Evolutionary conservation across 1,284 basidiomycete genomes (phyloP), one percentile per base, ranked within the genome.

Genomic region (Cutaneotrichosporon daszewskae): DNA sequence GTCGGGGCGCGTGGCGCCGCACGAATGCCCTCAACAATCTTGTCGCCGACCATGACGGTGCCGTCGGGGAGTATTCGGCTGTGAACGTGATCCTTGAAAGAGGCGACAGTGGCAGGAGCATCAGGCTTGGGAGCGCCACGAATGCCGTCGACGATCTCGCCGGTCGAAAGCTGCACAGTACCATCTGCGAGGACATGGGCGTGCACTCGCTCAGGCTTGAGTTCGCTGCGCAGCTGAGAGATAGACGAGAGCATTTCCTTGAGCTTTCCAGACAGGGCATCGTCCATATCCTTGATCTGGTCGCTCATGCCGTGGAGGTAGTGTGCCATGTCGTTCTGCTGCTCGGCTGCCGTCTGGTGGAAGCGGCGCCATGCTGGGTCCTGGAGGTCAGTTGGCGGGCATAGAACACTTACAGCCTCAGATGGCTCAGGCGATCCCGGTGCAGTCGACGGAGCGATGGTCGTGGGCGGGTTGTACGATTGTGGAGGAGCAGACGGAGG

Each of bases 261-360:
- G 4, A 72, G 56, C 40, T 69, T 65, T 14, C 52, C 39, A 11
- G 60, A 52, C 4, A 59, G 42, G 4, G 53, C 55, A 11, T 54
- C 50, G 12, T 57, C 50, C 29, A 59, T 60, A 27, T 61, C 54
- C 27, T 59, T 58, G 45, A 72, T 61, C 27, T 66, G 65, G 32
- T 67, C 66, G 26, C 59, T 60, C 54, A 72, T 60, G 18, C 63
- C 60, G 33, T 69, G 60, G 11, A 72, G 52, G 46, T 67, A 72
- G 23, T 66, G 57, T 7, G 63, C 62, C 52, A 72, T 69, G 17
- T 50, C 48, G 37, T 48, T 45, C 32, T 52, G 46, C 46, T 52
- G 50, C 22, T 47, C 43, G 35, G 39, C 47, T 12, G 20, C 19
- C 26, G 33, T 33, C n/a, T 35, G 20, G 8, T n/a, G 31, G 24